These are phyloP conservation scores for Suillus subluteus DNA, from an alignment of 768 basidiomycete species.

Conservation along the genomic window DNA sequence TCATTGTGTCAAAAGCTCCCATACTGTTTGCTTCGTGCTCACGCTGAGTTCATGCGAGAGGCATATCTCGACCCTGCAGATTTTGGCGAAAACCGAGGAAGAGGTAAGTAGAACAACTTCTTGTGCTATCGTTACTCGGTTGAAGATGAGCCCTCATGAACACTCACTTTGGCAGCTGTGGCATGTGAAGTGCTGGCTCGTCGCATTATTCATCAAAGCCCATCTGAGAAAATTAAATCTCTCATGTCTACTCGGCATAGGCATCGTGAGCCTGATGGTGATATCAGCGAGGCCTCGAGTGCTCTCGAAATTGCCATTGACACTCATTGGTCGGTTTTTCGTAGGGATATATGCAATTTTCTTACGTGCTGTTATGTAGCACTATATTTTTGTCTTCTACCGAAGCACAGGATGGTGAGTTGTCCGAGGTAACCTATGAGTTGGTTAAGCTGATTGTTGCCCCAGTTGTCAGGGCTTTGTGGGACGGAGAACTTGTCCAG, in stretches of 20 bases:
- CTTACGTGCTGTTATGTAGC: constrained; percentile 38
- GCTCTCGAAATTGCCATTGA: constrained; percentile 93
- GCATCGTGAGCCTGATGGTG: constrained; percentile 74
- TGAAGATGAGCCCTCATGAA: constrained; percentile 8
- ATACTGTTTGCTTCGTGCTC: constrained; percentile 76
- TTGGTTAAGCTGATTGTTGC: constrained; percentile 7
- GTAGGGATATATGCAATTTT: neutral
- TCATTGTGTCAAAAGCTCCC: constrained; percentile 56
- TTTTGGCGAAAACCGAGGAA: constrained; percentile 81
- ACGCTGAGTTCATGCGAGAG: constrained; percentile 81
- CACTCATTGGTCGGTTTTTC: constrained; percentile 67
- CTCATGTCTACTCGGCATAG: constrained; percentile 83
- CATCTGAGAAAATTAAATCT: constrained; percentile 61
- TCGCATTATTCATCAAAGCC: constrained; percentile 70
- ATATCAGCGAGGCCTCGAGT: constrained; percentile 71
- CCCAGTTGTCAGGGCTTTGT: constrained; percentile 78
- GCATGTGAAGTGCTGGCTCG: constrained; percentile 88
- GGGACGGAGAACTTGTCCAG: constrained; percentile 85
- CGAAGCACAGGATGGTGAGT: constrained; percentile 80
- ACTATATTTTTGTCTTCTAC: constrained; percentile 83
- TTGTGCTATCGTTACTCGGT: neutral
- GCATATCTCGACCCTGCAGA: constrained; percentile 83
- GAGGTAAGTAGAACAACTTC: constrained; percentile 54
- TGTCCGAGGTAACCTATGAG: neutral
- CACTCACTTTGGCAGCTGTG: constrained; percentile 49